Conservation (phyloP, 257 asterid genomes). For the Nicotiana otophora region DNA sequence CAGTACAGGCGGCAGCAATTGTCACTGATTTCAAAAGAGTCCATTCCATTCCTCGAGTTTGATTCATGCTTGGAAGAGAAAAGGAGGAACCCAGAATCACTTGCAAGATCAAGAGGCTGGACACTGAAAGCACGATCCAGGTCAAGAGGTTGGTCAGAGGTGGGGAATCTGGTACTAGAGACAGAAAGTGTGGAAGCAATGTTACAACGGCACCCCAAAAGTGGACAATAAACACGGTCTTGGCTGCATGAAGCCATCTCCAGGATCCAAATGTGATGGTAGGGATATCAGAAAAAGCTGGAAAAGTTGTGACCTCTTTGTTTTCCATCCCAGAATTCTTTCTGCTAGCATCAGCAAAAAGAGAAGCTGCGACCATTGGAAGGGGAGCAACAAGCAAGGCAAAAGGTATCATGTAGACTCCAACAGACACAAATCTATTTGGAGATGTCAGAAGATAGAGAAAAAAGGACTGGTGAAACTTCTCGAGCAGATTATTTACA, state of each 20-base stretch:
- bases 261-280: constrained; percentile 47
- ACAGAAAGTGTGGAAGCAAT: constrained; percentile 53
- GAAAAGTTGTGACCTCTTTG: constrained; percentile 20
- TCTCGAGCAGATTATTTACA: constrained; percentile 93
- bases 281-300: constrained; percentile 24
- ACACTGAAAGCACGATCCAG: constrained; percentile 45
- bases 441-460: constrained; percentile 83
- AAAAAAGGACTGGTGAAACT: constrained; percentile 93
- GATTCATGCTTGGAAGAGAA: constrained; percentile 14
- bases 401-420: constrained; percentile 92
- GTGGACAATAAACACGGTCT: constrained; percentile 58
- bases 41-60: constrained; percentile 48
- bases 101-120: constrained; percentile 43
- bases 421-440: constrained; percentile 76
- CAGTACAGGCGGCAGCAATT: constrained; percentile 65
- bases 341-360: constrained; percentile 47
- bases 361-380: constrained; percentile 86
- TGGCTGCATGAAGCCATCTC: constrained; percentile 87
- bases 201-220: constrained; percentile 72
- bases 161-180: constrained; percentile 41
- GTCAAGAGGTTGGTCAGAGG: constrained; percentile 40
- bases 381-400: constrained; percentile 82
- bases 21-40: constrained; percentile 68
- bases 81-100: constrained; percentile 31
- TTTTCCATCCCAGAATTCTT: constrained; percentile 11